phyloP scores from a whole-genome alignment of 2,329 filamentous ascomycete species.

The Aspergillus sp. region DNA sequence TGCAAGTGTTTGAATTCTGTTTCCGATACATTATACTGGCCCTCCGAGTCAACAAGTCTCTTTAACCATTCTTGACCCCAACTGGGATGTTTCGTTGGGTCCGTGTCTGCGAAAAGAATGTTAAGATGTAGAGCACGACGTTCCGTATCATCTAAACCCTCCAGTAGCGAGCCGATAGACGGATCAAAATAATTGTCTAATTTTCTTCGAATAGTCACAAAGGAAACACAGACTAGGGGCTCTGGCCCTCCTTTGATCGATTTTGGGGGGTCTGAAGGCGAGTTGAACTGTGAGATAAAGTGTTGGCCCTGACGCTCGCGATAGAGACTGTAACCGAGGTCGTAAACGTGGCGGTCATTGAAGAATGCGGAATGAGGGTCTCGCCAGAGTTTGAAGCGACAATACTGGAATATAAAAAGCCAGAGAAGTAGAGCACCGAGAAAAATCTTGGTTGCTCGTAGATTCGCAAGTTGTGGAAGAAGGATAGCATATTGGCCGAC shows the following conservation, averaged over 20 bases:
- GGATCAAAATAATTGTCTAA: constrained; percentile 27
- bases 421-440: constrained; percentile 10
- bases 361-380: constrained; percentile 31
- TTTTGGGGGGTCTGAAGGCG: constrained; percentile 9
- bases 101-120: constrained; percentile 25
- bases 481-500: no score
- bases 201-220: constrained; percentile 25
- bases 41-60: constrained; percentile 16
- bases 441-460: constrained; percentile 7
- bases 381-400: constrained; percentile 23
- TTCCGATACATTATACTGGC: constrained; percentile 21
- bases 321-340: constrained; percentile 26
- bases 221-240: constrained; percentile 21
- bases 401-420: constrained; percentile 18
- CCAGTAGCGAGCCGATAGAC: constrained; percentile 25
- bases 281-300: constrained; percentile 22
- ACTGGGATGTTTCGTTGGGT: constrained; percentile 23
- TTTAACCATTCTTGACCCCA: constrained; percentile 27
- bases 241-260: not conserved
- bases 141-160: constrained; percentile 20
- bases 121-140: constrained; percentile 20
- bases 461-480: not conserved
- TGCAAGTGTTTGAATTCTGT: constrained; percentile 20
- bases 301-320: constrained; percentile 24
- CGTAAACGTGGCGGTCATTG: constrained; percentile 23